Percentiles rank a stretch among this genome's conserved stretches.
Evolutionary conservation across 805 yeast species (phyloP).

Genomic region (Ogataea chonburiensis): DNA sequence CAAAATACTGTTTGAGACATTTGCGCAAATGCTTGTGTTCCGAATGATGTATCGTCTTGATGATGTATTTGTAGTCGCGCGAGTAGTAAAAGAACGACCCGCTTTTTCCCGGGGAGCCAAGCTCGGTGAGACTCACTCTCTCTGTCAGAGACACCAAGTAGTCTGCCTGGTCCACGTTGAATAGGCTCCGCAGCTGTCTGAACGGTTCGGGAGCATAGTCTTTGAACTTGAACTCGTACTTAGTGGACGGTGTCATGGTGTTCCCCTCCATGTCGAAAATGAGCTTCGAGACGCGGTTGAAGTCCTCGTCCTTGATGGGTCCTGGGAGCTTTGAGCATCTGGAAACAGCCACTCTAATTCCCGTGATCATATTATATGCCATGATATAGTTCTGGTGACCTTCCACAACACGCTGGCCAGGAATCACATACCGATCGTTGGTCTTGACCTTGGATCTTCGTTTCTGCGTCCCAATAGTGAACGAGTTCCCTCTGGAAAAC

Average conservation of each 20-base stretch:
- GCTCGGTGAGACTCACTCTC: conserved; percentile 84
- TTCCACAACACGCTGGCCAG: conserved; percentile 45
- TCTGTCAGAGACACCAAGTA: conserved; percentile 90
- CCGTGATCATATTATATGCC: conserved; percentile 97
- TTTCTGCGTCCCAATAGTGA: conserved; percentile 21
- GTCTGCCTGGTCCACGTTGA: conserved; percentile 94
- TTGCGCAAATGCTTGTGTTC: conserved; percentile 84
- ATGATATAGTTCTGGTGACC: conserved; percentile 91
- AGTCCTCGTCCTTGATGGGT: conserved; percentile 69
- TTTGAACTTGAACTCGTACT: conserved; percentile 93
- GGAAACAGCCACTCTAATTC: conserved; percentile 92
- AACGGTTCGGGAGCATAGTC: conserved; percentile 96
- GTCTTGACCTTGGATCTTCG: conserved; percentile 26
- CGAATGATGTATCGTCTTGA: conserved; percentile 90
- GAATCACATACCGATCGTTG: conserved; percentile 32
- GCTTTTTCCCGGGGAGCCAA: conserved; percentile 95
- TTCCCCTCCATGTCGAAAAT: conserved; percentile 87
- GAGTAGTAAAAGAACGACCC: conserved; percentile 96
- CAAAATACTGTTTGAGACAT: conserved; percentile 71
- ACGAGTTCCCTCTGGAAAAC: conserved; percentile 24
- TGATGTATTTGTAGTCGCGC: conserved; percentile 88
- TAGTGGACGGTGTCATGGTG: conserved; percentile 88
- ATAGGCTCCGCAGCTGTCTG: conserved; percentile 72
- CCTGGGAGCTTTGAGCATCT: conserved; percentile 84
- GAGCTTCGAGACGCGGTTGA: conserved; percentile 68